These are phyloP conservation scores for Scutellaria galericulata DNA, from an alignment of 257 asterid species.

Conservation along the genomic window DNA sequence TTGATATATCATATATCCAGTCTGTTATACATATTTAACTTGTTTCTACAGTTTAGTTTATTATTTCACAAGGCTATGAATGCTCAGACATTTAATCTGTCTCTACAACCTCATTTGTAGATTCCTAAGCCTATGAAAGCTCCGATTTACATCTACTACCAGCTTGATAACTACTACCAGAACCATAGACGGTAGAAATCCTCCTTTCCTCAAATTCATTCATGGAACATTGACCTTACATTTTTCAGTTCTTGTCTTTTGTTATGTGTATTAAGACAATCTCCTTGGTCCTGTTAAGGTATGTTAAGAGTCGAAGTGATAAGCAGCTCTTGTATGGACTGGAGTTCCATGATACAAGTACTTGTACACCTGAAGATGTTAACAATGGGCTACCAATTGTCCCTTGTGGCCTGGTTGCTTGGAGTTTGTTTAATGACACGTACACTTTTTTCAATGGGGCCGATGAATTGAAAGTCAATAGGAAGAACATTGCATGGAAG, in stretches of 20 bases:
- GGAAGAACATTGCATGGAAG: constrained; percentile 75
- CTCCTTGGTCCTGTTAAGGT: constrained; percentile 48
- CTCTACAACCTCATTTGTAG: constrained; percentile 39
- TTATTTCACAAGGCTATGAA: background rate
- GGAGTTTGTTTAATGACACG: constrained; percentile 84
- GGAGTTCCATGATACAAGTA: constrained; percentile 47
- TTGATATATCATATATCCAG: background rate
- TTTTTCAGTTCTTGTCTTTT: constrained; percentile 10
- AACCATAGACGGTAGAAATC: constrained; percentile 71
- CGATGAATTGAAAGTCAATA: constrained; percentile 56
- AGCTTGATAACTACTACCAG: constrained; percentile 85
- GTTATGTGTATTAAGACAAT: constrained; percentile 26
- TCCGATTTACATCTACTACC: constrained; percentile 77
- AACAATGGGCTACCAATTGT: constrained; percentile 65
- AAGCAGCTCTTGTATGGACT: constrained; percentile 66
- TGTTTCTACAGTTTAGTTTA: background rate
- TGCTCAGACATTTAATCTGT: constrained; percentile 14
- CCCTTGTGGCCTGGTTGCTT: constrained; percentile 83
- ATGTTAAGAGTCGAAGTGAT: constrained; percentile 78
- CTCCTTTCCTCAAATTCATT: constrained; percentile 19
- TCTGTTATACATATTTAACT: background rate
- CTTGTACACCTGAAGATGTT: constrained; percentile 69
- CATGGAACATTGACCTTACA: constrained; percentile 13
- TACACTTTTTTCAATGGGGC: constrained; percentile 62
- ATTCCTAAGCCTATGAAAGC: constrained; percentile 69